These are phyloP conservation scores for Boletus barrowsii DNA, from an alignment of 768 basidiomycete genomes.

Conservation along the genomic window DNA sequence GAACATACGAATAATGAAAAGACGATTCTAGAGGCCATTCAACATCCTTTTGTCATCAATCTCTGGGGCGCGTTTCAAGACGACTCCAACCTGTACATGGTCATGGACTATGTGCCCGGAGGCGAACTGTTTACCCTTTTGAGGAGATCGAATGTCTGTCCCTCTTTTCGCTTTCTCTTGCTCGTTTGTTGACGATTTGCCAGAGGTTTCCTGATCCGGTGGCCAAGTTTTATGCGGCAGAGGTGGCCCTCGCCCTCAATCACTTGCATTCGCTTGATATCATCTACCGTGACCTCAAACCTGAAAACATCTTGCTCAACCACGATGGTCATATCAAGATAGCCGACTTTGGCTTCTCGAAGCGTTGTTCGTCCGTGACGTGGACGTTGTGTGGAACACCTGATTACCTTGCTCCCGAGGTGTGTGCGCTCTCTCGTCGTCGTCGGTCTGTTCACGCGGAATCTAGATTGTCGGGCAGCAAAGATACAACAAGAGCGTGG, in stretches of 20 bases:
- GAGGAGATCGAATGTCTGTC: constrained; percentile 79
- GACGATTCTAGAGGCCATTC: constrained; percentile 75
- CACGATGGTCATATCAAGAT: constrained; percentile 97
- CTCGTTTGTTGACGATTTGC: constrained; percentile 7
- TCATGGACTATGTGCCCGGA: constrained; percentile 95
- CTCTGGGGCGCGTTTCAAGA: constrained; percentile 97
- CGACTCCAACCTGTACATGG: constrained; percentile 90
- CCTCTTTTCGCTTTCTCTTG: constrained; percentile 5
- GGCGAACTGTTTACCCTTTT: constrained; percentile 95
- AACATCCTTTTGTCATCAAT: constrained; percentile 94
- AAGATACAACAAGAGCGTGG: constrained; percentile 93
- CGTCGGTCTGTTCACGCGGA: constrained; percentile 5
- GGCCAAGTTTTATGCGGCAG: constrained; percentile 96
- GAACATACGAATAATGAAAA: constrained; percentile 98
- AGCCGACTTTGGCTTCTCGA: constrained; percentile 96
- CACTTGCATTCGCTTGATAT: constrained; percentile 85
- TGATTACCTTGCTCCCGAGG: constrained; percentile 96
- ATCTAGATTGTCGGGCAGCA: constrained; percentile 70
- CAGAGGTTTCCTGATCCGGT: constrained; percentile 95
- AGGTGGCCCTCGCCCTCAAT: constrained; percentile 89
- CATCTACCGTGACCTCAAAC: constrained; percentile 96
- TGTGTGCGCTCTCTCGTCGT: constrained; percentile 31
- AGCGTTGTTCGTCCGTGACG: constrained; percentile 79
- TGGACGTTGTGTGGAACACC: constrained; percentile 97
- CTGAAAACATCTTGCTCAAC: constrained; percentile 92